Evolutionary conservation across 2,329 filamentous ascomycete species (phyloP).

Genomic region (Alternaria atra): DNA sequence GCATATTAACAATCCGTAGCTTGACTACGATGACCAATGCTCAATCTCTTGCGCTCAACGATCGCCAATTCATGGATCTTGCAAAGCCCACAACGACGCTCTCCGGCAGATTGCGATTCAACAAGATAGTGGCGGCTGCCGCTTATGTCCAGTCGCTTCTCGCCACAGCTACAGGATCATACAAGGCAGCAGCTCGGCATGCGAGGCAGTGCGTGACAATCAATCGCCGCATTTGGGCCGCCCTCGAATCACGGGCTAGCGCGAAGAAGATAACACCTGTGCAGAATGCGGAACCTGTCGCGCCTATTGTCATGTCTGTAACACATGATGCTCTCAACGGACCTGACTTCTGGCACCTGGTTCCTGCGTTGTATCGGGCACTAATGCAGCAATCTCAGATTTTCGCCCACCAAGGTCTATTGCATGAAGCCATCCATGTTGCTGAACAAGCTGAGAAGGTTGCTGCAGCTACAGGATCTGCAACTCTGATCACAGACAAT

Average conservation of each 20-base stretch:
- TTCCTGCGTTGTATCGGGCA: conserved; percentile 75
- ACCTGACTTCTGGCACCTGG: conserved; percentile 80
- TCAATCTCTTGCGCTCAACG: conserved; percentile 38
- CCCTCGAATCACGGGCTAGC: conserved; percentile 55
- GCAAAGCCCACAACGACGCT: conserved; percentile 44
- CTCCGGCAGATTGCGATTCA: conserved; percentile 51
- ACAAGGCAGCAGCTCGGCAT: conserved; percentile 58
- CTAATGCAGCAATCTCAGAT: conserved; percentile 78
- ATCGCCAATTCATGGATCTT: conserved; percentile 41
- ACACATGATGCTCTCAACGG: conserved; percentile 61
- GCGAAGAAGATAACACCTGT: conserved; percentile 25
- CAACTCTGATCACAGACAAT: conserved; percentile 61
- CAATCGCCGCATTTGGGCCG: conserved; percentile 62
- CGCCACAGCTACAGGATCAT: conserved; percentile 64
- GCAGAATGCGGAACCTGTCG: conserved; percentile 25
- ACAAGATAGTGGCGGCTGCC: conserved; percentile 66
- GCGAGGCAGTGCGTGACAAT: conserved; percentile 60
- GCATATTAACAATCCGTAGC: conserved; percentile 33
- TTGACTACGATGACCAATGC: conserved; percentile 41
- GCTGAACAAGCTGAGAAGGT: conserved; percentile 84
- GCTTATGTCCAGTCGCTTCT: conserved; percentile 72
- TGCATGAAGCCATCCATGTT: conserved; percentile 88
- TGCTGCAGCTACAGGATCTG: conserved; percentile 72
- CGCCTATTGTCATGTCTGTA: conserved; percentile 52
- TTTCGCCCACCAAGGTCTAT: conserved; percentile 85